A percentile compares a stretch with the other conserved stretches of the same genome.
Evolutionary conservation across 306 rosid genomes (phyloP).

Genomic region (Coriaria nepalensis): DNA sequence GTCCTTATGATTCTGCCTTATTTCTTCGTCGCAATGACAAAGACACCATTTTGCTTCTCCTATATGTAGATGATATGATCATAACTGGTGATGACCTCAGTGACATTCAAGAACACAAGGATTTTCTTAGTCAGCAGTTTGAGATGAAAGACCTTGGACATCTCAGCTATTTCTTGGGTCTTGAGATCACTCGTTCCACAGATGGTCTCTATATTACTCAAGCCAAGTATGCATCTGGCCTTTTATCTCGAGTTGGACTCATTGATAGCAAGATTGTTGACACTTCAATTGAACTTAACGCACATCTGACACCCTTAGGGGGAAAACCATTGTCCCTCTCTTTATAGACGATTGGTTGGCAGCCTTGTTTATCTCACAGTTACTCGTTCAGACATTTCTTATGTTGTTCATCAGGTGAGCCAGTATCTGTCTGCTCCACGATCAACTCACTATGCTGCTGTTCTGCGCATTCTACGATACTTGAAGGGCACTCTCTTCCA

Average conservation of each 20-base stretch:
- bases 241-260: too few species aligned
- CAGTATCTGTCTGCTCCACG: not conserved
- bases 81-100: too few species aligned
- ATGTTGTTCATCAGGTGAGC: slow-evolving; percentile 1
- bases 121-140: too few species aligned
- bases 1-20: not conserved
- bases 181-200: too few species aligned
- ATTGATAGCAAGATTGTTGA: too few species aligned
- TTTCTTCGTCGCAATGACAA: not conserved
- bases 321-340: not conserved
- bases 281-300: not conserved
- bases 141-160: too few species aligned
- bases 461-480: not conserved
- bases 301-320: not conserved
- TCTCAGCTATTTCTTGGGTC: too few species aligned
- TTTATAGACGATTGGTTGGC: not conserved
- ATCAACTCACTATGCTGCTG: not conserved
- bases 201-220: too few species aligned
- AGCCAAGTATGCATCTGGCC: too few species aligned
- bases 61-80: too few species aligned
- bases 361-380: slow-evolving; percentile 4
- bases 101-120: too few species aligned
- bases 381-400: not conserved
- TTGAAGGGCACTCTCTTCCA: not conserved
- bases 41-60: too few species aligned